phyloP scores from a whole-genome alignment of 208 protist genomes.

The Trichomonas vaginalis region DNA sequence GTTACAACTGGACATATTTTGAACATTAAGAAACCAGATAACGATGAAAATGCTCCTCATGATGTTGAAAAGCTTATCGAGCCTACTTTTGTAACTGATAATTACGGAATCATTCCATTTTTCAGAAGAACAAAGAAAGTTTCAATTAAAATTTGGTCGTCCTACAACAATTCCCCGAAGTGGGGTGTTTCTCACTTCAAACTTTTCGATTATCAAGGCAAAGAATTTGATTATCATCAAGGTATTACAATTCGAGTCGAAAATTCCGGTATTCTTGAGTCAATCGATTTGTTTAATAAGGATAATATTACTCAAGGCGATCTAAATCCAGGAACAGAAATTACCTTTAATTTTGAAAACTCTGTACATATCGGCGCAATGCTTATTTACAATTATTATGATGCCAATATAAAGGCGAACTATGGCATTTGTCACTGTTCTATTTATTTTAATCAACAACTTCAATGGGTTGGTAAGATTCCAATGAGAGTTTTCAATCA shows the following conservation, averaged over 20 bases:
- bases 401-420: background rate
- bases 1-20: background rate
- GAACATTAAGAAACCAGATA: background rate
- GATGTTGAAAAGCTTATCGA: background rate
- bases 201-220: background rate
- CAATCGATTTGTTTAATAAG: background rate
- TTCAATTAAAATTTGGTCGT: background rate
- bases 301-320: background rate
- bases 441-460: background rate
- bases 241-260: background rate
- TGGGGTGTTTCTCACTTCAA: background rate
- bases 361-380: background rate
- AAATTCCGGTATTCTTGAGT: background rate
- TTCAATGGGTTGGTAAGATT: background rate
- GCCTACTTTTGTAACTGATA: background rate
- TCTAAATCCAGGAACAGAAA: background rate
- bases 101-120: background rate
- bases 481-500: background rate
- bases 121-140: background rate
- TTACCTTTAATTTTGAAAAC: background rate
- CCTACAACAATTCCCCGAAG: background rate
- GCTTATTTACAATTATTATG: background rate
- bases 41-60: background rate
- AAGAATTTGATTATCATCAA: background rate
- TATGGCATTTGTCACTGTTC: background rate